phyloP scores from a whole-genome alignment of 2,329 filamentous ascomycete species.

The Hypoxylon sp. region DNA sequence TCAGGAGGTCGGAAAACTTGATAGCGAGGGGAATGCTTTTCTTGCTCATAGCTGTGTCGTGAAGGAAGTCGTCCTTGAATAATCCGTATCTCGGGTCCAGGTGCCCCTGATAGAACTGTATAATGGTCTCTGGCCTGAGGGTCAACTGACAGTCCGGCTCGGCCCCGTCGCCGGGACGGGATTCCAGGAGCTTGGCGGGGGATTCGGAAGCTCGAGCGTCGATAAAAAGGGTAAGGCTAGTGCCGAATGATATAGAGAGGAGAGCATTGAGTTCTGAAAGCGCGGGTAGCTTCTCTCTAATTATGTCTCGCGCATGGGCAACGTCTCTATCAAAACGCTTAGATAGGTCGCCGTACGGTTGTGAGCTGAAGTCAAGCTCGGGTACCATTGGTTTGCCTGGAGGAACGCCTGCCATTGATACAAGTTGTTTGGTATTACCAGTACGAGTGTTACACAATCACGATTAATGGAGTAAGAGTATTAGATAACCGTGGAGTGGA shows the following conservation, averaged over 20 bases:
- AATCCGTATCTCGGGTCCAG: conserved; percentile 48
- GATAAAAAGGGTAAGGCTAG: conserved; percentile 43
- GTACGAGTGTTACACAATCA: not conserved
- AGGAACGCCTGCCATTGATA: conserved; percentile 41
- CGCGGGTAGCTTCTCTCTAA: conserved; percentile 43
- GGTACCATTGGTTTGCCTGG: conserved; percentile 42
- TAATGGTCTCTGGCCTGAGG: conserved; percentile 46
- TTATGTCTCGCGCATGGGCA: conserved; percentile 37
- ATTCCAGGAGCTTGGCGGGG: conserved; percentile 40
- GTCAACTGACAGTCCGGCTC: conserved; percentile 45
- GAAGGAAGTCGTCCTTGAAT: conserved; percentile 48
- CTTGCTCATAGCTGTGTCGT: conserved; percentile 41
- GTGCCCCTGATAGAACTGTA: conserved; percentile 45
- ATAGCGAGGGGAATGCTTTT: conserved; percentile 45
- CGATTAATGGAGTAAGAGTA: not conserved
- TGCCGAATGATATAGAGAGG: conserved; percentile 40
- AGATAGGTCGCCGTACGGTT: conserved; percentile 34
- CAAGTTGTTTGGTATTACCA: not conserved
- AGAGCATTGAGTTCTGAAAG: conserved; percentile 43
- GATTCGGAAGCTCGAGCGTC: conserved; percentile 39
- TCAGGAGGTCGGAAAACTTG: conserved; percentile 47
- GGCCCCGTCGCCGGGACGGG: conserved; percentile 21
- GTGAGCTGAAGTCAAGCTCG: conserved; percentile 42
- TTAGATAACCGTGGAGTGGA: not conserved
- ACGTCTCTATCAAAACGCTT: conserved; percentile 36